These are phyloP conservation scores for Solanum arcanum DNA, from an alignment of 257 asterid species.

Conservation along the genomic window DNA sequence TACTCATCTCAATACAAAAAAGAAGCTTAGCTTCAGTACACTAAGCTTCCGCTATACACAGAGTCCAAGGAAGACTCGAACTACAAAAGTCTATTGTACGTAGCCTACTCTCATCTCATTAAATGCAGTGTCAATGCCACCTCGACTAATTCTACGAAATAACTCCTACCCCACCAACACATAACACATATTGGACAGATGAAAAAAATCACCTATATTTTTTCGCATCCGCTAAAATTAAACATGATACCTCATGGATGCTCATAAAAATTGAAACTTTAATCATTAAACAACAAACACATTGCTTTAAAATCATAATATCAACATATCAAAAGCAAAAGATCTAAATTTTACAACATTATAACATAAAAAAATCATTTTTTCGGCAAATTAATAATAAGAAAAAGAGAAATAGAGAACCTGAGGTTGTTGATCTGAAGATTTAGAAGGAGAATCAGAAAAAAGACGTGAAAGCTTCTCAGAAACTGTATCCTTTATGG, in stretches of 20 bases:
- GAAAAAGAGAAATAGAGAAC: background rate
- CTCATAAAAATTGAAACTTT: background rate
- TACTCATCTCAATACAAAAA: background rate
- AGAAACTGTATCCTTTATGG: conserved; percentile 57
- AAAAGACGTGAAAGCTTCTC: conserved; percentile 57
- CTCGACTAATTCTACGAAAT: background rate
- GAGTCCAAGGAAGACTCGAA: fast-evolving
- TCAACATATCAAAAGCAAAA: conserved; percentile 4
- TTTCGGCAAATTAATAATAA: too few relatives aligned
- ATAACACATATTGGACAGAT: background rate
- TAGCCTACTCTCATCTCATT: background rate
- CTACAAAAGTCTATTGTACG: background rate
- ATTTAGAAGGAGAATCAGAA: conserved; percentile 58
- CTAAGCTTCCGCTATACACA: background rate
- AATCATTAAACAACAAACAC: background rate
- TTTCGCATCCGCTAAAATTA: background rate
- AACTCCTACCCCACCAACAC: background rate
- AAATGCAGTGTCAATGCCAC: fast-evolving
- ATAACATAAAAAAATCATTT: background rate
- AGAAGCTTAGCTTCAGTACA: background rate
- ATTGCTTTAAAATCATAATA: background rate
- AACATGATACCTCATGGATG: background rate
- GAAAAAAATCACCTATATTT: background rate
- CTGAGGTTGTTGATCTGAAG: conserved; percentile 33
- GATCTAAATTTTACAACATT: background rate